phyloP scores from a whole-genome alignment of 108 stramenopile genomes.

The Conticribra guillardii region DNA sequence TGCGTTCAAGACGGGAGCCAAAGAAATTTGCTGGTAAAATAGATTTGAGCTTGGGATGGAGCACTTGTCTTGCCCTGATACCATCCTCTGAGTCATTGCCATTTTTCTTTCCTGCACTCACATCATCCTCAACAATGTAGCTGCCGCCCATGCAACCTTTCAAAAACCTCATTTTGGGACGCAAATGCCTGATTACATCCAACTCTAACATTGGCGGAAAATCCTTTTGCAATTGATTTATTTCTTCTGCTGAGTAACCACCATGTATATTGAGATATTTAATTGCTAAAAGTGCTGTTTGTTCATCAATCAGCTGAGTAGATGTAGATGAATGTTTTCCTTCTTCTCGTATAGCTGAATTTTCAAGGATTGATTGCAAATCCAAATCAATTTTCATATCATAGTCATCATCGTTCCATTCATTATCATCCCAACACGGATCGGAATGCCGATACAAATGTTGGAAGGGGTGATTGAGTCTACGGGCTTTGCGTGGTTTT shows the following conservation, averaged over 20 bases:
- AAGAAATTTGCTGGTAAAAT: constrained; percentile 71
- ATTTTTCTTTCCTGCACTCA: background rate
- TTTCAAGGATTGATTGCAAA: too few relatives aligned
- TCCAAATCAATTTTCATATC: constrained; percentile 6
- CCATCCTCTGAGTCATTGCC: background rate
- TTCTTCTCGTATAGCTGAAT: too few relatives aligned
- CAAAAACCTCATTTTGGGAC: constrained; percentile 81
- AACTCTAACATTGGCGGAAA: constrained; percentile 81
- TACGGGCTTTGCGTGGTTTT: constrained; percentile 67
- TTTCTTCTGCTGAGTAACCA: constrained; percentile 61
- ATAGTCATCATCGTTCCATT: constrained; percentile 27
- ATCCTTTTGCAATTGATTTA: constrained; percentile 54
- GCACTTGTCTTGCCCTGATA: background rate
- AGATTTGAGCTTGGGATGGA: constrained; percentile 28
- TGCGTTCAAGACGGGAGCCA: constrained; percentile 75
- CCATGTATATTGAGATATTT: constrained; percentile 59
- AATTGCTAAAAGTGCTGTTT: constrained; percentile 45
- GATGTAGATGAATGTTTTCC: constrained; percentile 9
- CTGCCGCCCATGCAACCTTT: constrained; percentile 59
- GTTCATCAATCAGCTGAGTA: constrained; percentile 18
- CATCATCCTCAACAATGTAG: too few relatives aligned
- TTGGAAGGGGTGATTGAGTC: constrained; percentile 78
- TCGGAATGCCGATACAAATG: constrained; percentile 73
- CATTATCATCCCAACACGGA: constrained; percentile 45
- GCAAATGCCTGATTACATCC: constrained; percentile 66